Evolutionary conservation across 352 stramenopile species (phyloP).

Genomic region (Plasmopara viticola): DNA sequence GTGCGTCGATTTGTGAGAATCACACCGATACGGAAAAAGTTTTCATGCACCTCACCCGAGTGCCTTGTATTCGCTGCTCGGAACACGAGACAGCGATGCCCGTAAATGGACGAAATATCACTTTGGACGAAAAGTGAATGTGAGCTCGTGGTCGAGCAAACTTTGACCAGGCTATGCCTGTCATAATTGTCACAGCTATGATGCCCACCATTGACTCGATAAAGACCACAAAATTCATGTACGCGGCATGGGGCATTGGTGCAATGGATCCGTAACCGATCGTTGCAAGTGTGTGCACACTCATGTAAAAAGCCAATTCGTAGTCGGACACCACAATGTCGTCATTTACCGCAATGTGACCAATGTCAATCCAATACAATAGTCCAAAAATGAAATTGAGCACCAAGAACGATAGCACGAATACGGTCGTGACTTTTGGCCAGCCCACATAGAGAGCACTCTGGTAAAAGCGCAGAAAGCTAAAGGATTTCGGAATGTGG

Average conservation of each 20-base stretch:
- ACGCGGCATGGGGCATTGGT: constrained; percentile 36
- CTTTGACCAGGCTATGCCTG: constrained; percentile 81
- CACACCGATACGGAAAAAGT: constrained; percentile 78
- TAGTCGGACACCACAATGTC: constrained; percentile 49
- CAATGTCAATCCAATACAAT: constrained; percentile 49
- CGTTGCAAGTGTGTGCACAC: constrained; percentile 73
- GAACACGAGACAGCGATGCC: constrained; percentile 73
- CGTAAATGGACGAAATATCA: constrained; percentile 69
- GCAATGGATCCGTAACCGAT: constrained; percentile 77
- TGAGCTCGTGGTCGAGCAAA: constrained; percentile 72
- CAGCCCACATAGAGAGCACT: constrained; percentile 65
- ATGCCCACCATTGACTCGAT: constrained; percentile 73
- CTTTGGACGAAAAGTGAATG: constrained; percentile 73
- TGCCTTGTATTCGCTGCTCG: constrained; percentile 74
- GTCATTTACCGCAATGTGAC: constrained; percentile 33
- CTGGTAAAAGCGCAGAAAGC: constrained; percentile 77
- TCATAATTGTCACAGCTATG: constrained; percentile 77
- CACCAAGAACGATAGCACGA: constrained; percentile 58
- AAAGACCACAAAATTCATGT: constrained; percentile 78
- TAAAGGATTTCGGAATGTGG: constrained; percentile 74
- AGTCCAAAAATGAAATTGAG: constrained; percentile 60
- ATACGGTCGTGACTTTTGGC: constrained; percentile 66
- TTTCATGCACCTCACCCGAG: constrained; percentile 73
- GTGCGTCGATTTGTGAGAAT: constrained; percentile 82
- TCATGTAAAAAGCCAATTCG: constrained; percentile 75